Evolutionary conservation across 139 green algal genomes (phyloP), one percentile per base, ranked within the genome.

Genomic region (Micractinium conductrix): DNA sequence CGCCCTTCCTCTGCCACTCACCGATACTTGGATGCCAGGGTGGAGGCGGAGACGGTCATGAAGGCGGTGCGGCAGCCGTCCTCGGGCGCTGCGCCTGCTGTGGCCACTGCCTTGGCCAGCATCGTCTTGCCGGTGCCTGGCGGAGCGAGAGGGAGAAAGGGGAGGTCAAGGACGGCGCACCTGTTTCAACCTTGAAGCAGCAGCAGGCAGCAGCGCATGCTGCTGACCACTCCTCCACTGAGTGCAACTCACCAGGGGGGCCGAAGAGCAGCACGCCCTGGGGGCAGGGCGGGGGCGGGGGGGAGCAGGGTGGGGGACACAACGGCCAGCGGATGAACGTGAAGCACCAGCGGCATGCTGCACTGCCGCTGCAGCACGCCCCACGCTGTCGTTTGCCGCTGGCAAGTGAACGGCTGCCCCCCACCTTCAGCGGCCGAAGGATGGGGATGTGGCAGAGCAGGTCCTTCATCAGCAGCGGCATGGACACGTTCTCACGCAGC

Each of bases 241-340:
- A n/a, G n/a, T n/a, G n/a, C n/a, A n/a, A n/a, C n/a, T n/a, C n/a
- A n/a, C n/a, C n/a, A n/a, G 96, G 96, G 14, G 96, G 96, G 0
- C 96, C 96, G 89, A 98, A 98, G 87, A 99, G 91, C 82, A 99
- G 91, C 58, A 99, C 96, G 4, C 96, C 96, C 93, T 97, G 83
- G 74, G n/a, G 37, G 35, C 63, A 22, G 37, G 10, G 37, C 67
- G 67, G 67, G 9, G 14, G 67, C 10, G 67, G 38, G 69, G 3
- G 38, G 38, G 17, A 35, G 69, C 14, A n/a, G 21, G 24, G 10
- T 48, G 19, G 40, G 38, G 69, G 33, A 12, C 16, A 30, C 10
- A 16, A 53, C 37, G 38, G 30, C 33, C n/a, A n/a, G n/a, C n/a
- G n/a, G n/a, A n/a, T n/a, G n/a, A 22, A 19, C 53, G 19, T 16